A percentile compares a stretch with the other conserved stretches of the same genome.
These are phyloP conservation scores for Cyclocybe aegerita DNA, from an alignment of 768 basidiomycete genomes.

Conservation along the genomic window DNA sequence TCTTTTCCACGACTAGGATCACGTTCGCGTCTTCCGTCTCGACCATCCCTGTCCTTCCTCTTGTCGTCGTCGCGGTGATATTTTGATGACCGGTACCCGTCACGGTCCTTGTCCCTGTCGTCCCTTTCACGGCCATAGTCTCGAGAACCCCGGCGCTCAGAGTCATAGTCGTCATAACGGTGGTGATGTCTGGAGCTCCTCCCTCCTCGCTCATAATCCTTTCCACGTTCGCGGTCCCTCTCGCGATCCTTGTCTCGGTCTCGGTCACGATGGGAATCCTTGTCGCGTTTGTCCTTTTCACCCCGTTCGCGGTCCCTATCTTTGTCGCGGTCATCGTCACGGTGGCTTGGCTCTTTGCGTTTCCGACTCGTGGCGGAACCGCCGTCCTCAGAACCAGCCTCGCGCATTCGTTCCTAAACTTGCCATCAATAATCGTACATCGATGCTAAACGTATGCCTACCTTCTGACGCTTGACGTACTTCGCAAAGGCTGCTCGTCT, in stretches of 20 bases:
- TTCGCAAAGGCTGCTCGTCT: slow-evolving; percentile 82
- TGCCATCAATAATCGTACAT: background rate
- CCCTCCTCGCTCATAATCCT: slow-evolving; percentile 35
- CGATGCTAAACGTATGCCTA: slow-evolving; percentile 24
- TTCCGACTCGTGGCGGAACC: slow-evolving; percentile 79
- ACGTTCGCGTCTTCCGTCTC: slow-evolving; percentile 41
- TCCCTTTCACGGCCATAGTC: slow-evolving; percentile 40
- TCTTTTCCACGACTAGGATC: slow-evolving; percentile 36
- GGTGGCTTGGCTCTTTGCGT: slow-evolving; percentile 70
- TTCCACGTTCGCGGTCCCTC: slow-evolving; percentile 34
- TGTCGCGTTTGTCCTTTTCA: slow-evolving; percentile 16
- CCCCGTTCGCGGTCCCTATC: slow-evolving; percentile 18
- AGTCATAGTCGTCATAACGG: slow-evolving; percentile 51
- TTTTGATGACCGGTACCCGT: slow-evolving; percentile 44
- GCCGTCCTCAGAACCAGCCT: slow-evolving; percentile 79
- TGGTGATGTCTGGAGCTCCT: slow-evolving; percentile 46
- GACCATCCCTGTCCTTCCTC: slow-evolving; percentile 47
- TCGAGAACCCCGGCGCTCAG: slow-evolving; percentile 38
- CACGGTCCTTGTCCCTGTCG: slow-evolving; percentile 41
- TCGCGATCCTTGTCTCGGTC: slow-evolving; percentile 24
- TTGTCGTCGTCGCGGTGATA: slow-evolving; percentile 51
- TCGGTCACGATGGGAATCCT: slow-evolving; percentile 27
- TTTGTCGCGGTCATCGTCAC: slow-evolving; percentile 34
- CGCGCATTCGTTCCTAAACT: slow-evolving; percentile 71
- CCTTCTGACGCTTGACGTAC: slow-evolving; percentile 90